Evolutionary conservation across 202 grass and related monocot species (phyloP).

Genomic region (Schoenoplectus triqueter): DNA sequence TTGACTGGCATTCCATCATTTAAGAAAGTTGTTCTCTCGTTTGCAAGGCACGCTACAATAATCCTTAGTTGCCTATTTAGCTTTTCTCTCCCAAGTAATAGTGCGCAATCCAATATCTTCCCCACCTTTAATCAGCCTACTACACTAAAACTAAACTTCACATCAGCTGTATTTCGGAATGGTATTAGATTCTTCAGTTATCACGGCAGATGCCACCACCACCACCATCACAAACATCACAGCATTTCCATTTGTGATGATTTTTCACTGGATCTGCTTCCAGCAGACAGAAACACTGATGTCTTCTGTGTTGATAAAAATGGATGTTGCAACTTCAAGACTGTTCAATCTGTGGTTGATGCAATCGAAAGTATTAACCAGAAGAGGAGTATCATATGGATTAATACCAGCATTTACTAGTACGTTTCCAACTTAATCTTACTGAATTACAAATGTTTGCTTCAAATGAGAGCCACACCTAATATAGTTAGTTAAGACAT

Average conservation of each 20-base stretch:
- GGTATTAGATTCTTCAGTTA: not conserved
- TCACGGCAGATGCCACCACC: not conserved
- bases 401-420: conserved; percentile 83
- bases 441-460: not conserved
- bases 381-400: conserved; percentile 80
- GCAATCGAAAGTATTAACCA: conserved; percentile 48
- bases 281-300: conserved; percentile 34
- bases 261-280: conserved; percentile 65
- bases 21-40: conserved; percentile 65
- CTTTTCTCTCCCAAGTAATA: conserved; percentile 48
- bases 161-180: conserved; percentile 38
- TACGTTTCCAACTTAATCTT: conserved; percentile 41
- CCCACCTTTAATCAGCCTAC: not conserved
- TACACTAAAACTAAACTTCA: not conserved
- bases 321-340: conserved; percentile 80
- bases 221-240: conserved; percentile 1
- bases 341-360: conserved; percentile 60
- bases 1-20: conserved; percentile 49
- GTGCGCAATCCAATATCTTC: conserved; percentile 17
- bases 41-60: conserved; percentile 72
- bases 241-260: conserved; percentile 62
- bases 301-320: conserved; percentile 80
- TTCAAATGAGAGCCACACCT: not conserved
- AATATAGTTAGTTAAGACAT: not conserved
- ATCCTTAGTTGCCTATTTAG: conserved; percentile 42